Evolutionary conservation across 2,329 filamentous ascomycete genomes (phyloP).

Genomic region (Paraphaeosphaeria sporulosa): DNA sequence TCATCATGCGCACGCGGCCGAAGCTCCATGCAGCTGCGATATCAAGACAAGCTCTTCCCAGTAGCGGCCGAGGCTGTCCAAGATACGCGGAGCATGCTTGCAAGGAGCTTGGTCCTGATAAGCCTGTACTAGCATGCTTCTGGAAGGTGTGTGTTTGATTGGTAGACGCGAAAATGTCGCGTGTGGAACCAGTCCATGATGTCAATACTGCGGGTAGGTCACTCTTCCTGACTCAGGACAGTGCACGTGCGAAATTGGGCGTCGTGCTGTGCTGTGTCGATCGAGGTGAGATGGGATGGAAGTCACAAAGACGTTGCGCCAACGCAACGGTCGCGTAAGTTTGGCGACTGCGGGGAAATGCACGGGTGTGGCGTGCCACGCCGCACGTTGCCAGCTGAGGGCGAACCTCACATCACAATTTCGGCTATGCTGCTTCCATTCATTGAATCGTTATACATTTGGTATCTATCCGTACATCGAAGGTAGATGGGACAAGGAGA

Average conservation of each 20-base stretch:
- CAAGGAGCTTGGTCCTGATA: background rate
- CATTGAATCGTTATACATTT: slow-evolving; percentile 7
- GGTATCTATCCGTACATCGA: background rate
- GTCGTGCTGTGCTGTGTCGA: background rate
- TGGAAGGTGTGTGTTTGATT: background rate
- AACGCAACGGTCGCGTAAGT: background rate
- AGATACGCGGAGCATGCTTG: slow-evolving; percentile 9
- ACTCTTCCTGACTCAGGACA: background rate
- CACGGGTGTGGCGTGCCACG: slow-evolving; percentile 2
- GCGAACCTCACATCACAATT: background rate
- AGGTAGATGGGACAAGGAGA: background rate
- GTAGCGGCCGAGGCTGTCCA: slow-evolving; percentile 4
- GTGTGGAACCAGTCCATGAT: background rate
- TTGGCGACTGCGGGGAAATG: background rate
- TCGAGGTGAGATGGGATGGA: background rate
- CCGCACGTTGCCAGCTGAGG: background rate
- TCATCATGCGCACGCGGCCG: background rate
- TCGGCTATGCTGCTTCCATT: background rate
- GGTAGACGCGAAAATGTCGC: background rate
- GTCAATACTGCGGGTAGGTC: background rate
- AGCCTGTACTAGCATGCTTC: background rate
- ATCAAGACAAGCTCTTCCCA: slow-evolving; percentile 10
- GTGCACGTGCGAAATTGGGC: background rate
- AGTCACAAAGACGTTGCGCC: background rate
- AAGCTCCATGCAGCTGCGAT: slow-evolving; percentile 1